Evolutionary conservation across 1,284 basidiomycete genomes (phyloP).

Genomic region (Malassezia slooffiae): DNA sequence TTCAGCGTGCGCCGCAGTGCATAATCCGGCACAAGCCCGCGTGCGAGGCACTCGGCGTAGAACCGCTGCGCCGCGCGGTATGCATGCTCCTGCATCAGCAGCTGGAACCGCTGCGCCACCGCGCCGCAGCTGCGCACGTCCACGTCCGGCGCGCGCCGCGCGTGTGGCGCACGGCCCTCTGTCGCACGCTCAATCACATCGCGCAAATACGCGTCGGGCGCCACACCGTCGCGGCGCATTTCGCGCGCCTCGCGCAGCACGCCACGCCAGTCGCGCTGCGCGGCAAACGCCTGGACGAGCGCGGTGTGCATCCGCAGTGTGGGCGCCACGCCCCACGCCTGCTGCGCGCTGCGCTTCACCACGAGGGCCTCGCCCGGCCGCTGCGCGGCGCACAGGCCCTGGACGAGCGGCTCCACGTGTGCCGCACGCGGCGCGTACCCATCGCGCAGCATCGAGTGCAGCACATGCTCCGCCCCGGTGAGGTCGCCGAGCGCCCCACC

Average conservation of each 20-base stretch:
- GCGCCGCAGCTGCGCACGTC: neutral
- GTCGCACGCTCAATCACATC: slow-evolving; percentile 1
- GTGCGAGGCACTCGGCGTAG: slow-evolving; percentile 4
- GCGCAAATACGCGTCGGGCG: slow-evolving; percentile 1
- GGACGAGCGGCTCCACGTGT: slow-evolving; percentile 5
- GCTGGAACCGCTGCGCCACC: slow-evolving; percentile 9
- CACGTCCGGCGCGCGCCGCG: neutral
- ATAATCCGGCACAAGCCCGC: slow-evolving; percentile 10
- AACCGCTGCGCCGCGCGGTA: slow-evolving; percentile 11
- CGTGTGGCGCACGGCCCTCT: neutral
- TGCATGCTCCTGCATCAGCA: slow-evolving; percentile 3
- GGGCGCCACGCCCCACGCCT: slow-evolving; percentile 8
- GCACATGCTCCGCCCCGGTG: slow-evolving; percentile 1
- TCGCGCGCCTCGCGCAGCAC: slow-evolving; percentile 2
- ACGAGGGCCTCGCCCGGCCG: slow-evolving; percentile 3
- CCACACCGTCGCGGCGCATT: slow-evolving; percentile 3
- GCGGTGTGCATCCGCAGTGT: slow-evolving; percentile 5
- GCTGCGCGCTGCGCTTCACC: too few species aligned
- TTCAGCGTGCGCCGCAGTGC: slow-evolving; percentile 8
- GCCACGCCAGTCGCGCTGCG: slow-evolving; percentile 5
- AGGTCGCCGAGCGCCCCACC: slow-evolving; percentile 3
- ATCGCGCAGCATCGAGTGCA: slow-evolving; percentile 5
- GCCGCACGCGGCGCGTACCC: slow-evolving; percentile 2
- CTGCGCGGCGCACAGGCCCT: slow-evolving; percentile 3
- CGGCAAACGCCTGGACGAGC: slow-evolving; percentile 1